Conservation (phyloP, 2,329 filamentous ascomycete species). For the Chaetoscypha palmicola region DNA sequence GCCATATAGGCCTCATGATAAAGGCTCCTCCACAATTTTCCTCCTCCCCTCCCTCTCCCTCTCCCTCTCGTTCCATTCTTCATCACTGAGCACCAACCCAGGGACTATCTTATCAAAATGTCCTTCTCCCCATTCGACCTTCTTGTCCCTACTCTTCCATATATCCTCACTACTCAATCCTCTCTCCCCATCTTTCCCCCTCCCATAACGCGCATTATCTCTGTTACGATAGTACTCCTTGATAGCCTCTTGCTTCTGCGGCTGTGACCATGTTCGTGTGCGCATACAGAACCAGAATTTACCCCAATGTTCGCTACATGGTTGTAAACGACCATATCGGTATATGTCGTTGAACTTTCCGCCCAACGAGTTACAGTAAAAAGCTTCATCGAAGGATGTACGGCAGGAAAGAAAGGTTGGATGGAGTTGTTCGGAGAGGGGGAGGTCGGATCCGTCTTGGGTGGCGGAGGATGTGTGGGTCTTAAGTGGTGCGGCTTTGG, state of each 20-base stretch:
- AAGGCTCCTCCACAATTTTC: conserved; percentile 10
- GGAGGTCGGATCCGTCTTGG: conserved; percentile 9
- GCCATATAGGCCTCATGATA: not conserved
- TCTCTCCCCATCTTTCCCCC: conserved; percentile 50
- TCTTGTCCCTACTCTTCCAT: conserved; percentile 68
- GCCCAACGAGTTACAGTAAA: conserved; percentile 86
- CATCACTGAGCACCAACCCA: conserved; percentile 32
- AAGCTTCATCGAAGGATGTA: conserved; percentile 83
- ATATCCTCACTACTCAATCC: conserved; percentile 81
- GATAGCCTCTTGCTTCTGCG: conserved; percentile 46
- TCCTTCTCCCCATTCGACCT: conserved; percentile 40
- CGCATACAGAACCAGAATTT: conserved; percentile 99
- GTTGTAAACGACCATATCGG: conserved; percentile 69
- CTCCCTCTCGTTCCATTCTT: conserved; percentile 33
- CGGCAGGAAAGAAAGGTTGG: conserved; percentile 83
- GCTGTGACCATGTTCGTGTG: conserved; percentile 54
- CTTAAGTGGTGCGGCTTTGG: conserved; percentile 14
- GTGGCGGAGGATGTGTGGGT: conserved; percentile 16
- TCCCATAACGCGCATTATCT: conserved; percentile 52
- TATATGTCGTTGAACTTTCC: conserved; percentile 92
- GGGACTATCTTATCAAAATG: conserved; percentile 32
- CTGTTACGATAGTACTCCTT: conserved; percentile 33
- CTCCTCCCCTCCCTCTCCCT: conserved; percentile 19
- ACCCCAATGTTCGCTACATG: conserved; percentile 79
- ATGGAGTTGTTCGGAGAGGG: conserved; percentile 62